Evolutionary conservation across 495 filamentous ascomycete genomes (phyloP).

Genomic region (Tuber microsphaerosporum): DNA sequence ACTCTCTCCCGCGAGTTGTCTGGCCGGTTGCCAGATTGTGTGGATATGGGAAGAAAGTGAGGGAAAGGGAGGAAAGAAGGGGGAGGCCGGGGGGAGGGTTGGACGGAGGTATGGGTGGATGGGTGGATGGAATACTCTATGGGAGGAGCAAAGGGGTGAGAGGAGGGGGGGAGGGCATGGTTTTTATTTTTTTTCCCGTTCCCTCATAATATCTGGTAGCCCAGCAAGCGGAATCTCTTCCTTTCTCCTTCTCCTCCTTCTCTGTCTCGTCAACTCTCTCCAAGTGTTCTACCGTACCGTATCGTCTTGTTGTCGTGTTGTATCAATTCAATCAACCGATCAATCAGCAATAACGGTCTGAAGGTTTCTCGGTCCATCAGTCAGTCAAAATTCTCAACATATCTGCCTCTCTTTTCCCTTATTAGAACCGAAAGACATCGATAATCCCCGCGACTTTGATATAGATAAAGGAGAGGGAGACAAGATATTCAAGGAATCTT

Average conservation of each 20-base stretch:
- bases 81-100: background rate
- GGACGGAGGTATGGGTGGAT: background rate
- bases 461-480: slow-evolving; percentile 2
- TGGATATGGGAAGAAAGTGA: background rate
- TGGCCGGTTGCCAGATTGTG: background rate
- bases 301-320: background rate
- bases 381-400: background rate
- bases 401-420: background rate
- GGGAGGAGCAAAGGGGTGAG: background rate
- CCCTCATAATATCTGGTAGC: slow-evolving; percentile 1
- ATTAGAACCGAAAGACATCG: background rate
- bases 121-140: background rate
- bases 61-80: background rate
- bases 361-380: background rate
- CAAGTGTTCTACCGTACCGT: background rate
- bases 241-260: background rate
- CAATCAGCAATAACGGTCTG: background rate
- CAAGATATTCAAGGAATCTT: background rate
- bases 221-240: background rate
- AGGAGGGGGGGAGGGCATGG: background rate
- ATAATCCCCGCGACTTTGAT: background rate
- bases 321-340: background rate
- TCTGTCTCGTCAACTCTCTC: background rate
- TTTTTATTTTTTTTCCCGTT: background rate
- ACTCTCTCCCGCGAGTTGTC: background rate